Conservation (phyloP, 345 rosid genomes). For the Murraya koenigii region DNA sequence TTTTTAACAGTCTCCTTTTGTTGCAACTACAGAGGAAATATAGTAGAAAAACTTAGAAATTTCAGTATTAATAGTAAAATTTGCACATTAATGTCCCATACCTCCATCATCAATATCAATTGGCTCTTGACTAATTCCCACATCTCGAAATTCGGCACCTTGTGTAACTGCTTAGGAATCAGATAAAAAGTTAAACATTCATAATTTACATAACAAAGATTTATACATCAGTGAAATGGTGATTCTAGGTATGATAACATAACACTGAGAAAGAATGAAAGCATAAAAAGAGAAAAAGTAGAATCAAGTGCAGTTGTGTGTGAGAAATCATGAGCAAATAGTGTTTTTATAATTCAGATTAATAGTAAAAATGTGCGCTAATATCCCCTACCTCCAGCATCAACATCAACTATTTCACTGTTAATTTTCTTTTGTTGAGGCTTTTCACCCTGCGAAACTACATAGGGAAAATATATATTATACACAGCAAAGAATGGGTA, state of each 20-base stretch:
- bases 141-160: not conserved
- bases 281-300: not conserved
- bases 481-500: not conserved
- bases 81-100: not conserved
- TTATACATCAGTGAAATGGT: not conserved
- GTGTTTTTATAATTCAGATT: conserved; percentile 5
- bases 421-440: conserved; percentile 4
- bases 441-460: conserved; percentile 22
- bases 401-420: conserved; percentile 20
- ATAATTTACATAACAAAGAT: not conserved
- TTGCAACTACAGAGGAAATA: not conserved
- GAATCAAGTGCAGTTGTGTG: not conserved
- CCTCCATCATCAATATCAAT: conserved; percentile 20
- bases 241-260: not conserved
- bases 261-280: not conserved
- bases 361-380: not conserved
- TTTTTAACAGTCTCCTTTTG: conserved; percentile 9
- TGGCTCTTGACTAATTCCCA: conserved; percentile 5
- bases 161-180: conserved; percentile 10
- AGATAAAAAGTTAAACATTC: not conserved
- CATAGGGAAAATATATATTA: not conserved
- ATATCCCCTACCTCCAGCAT: not conserved
- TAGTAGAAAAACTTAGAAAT: not conserved
- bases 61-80: not conserved
- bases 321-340: not conserved